Evolutionary conservation across 2,329 filamentous ascomycete genomes (phyloP).

Genomic region (Macroventuria anomochaeta): DNA sequence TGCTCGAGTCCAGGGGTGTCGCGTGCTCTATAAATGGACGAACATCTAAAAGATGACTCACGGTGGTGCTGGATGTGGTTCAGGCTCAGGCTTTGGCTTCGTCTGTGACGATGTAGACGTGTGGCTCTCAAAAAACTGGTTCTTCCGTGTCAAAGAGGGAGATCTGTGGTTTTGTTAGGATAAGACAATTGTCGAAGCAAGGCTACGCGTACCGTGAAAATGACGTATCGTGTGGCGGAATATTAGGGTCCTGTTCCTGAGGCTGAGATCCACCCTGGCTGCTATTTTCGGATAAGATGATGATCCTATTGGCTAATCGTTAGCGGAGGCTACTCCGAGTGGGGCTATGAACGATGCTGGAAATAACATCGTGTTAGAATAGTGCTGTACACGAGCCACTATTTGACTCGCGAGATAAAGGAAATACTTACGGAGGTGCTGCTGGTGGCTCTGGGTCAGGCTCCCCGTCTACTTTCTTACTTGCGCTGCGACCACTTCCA

Average conservation of each 20-base stretch:
- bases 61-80: conserved; percentile 19
- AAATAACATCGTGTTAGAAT: conserved; percentile 4
- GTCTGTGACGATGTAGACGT: neutral
- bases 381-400: neutral
- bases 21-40: neutral
- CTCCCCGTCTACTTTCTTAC: conserved; percentile 1
- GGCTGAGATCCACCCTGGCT: conserved; percentile 22
- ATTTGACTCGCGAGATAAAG: neutral
- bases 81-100: conserved; percentile 13
- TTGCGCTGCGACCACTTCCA: neutral
- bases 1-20: neutral
- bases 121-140: conserved; percentile 10
- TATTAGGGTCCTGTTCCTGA: conserved; percentile 29
- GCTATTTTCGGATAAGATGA: conserved; percentile 34
- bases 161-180: conserved; percentile 14
- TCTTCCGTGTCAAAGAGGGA: neutral
- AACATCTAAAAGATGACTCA: conserved; percentile 4
- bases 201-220: conserved; percentile 29
- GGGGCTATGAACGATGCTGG: neutral
- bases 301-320: conserved; percentile 27
- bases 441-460: conserved; percentile 35
- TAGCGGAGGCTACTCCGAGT: conserved; percentile 8
- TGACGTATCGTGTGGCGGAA: conserved; percentile 35
- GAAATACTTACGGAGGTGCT: conserved; percentile 37
- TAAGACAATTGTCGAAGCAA: conserved; percentile 12